These are phyloP conservation scores for Cucurbita ficifolia DNA, from an alignment of 306 rosid species.

Conservation along the genomic window DNA sequence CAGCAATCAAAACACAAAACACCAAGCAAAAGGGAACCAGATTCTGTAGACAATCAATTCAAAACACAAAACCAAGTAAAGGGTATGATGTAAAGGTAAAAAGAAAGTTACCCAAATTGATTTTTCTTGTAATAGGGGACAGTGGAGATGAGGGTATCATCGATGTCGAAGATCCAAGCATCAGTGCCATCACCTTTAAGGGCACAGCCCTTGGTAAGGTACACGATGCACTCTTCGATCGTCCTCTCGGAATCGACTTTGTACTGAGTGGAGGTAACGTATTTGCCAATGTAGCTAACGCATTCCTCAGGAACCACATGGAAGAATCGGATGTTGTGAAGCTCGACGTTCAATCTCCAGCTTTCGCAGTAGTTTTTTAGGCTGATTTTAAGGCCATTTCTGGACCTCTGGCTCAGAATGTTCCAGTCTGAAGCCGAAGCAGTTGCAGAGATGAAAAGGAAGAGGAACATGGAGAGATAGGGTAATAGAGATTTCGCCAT, in stretches of 20 bases:
- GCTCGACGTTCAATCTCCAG: conserved; percentile 65
- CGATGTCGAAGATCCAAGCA: conserved; percentile 72
- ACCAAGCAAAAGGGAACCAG: neutral
- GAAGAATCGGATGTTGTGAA: conserved; percentile 44
- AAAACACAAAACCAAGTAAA: neutral
- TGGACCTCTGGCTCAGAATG: conserved; percentile 29
- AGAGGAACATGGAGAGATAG: neutral
- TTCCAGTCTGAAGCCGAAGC: conserved; percentile 33
- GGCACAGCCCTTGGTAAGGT: conserved; percentile 33
- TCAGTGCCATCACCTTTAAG: conserved; percentile 37
- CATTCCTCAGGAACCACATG: conserved; percentile 56
- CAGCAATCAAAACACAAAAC: neutral
- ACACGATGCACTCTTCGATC: conserved; percentile 29
- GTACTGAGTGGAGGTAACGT: conserved; percentile 37
- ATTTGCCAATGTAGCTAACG: conserved; percentile 25
- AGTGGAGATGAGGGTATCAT: conserved; percentile 44
- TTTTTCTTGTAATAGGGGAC: conserved; percentile 41
- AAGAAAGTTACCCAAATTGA: conserved; percentile 25
- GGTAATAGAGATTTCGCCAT: conserved; percentile 18
- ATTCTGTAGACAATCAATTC: neutral
- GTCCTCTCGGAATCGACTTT: conserved; percentile 33
- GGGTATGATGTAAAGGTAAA: neutral
- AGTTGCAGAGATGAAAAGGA: conserved; percentile 16
- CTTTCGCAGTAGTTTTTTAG: conserved; percentile 51
- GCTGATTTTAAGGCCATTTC: conserved; percentile 19